phyloP scores from a whole-genome alignment of 1,139 yeast genomes.

The Blastobotrys niveus region DNA sequence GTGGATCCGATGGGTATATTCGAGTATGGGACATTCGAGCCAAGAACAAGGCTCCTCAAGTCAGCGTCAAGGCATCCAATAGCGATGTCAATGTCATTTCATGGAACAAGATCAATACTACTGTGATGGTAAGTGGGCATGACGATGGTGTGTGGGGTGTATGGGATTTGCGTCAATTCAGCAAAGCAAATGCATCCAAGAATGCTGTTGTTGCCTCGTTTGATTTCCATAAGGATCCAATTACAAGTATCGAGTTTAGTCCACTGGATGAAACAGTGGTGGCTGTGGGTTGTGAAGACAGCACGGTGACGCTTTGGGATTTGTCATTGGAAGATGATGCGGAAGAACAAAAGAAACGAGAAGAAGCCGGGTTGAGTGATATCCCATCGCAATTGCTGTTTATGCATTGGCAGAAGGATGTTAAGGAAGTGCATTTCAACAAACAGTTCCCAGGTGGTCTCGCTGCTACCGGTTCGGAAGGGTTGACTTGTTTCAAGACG shows the following conservation, averaged over 20 bases:
- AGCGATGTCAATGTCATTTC: constrained; percentile 92
- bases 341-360: constrained; percentile 27
- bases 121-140: constrained; percentile 89
- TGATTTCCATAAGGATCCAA: constrained; percentile 89
- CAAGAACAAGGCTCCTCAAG: constrained; percentile 76
- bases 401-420: constrained; percentile 97
- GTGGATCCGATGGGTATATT: constrained; percentile 85
- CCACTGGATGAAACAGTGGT: constrained; percentile 93
- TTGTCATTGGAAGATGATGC: constrained; percentile 31
- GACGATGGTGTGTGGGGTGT: constrained; percentile 98
- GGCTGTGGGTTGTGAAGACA: constrained; percentile 94
- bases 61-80: constrained; percentile 66
- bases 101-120: constrained; percentile 79
- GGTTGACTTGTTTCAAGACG: constrained; percentile 92
- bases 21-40: constrained; percentile 97
- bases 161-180: constrained; percentile 93
- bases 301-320: constrained; percentile 89
- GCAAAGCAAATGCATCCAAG: constrained; percentile 44
- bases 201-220: constrained; percentile 81
- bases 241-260: constrained; percentile 89
- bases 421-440: constrained; percentile 98
- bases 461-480: constrained; percentile 93
- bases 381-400: constrained; percentile 94
- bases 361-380: constrained; percentile 54
- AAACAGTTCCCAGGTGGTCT: constrained; percentile 93